These are phyloP conservation scores for Pleoardoris graminearum DNA, from an alignment of 2,329 filamentous ascomycete species.

Conservation along the genomic window DNA sequence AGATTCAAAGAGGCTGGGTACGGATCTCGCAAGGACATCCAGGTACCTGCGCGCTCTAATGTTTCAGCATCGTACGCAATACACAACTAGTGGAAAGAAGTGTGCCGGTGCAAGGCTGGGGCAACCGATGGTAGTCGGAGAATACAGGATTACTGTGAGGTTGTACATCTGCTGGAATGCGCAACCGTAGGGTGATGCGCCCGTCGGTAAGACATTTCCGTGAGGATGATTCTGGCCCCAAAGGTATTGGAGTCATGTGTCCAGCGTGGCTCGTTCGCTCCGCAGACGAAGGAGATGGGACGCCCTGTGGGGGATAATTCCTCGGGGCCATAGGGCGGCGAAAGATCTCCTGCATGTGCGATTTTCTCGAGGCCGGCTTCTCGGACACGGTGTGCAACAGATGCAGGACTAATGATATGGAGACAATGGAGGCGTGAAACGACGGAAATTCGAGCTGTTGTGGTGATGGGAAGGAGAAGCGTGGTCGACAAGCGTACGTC, in stretches of 20 bases:
- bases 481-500: background rate
- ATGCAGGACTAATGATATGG: background rate
- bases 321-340: background rate
- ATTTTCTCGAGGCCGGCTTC: background rate
- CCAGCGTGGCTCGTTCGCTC: background rate
- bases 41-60: background rate
- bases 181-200: background rate
- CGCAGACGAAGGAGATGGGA: background rate
- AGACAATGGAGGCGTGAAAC: constrained; percentile 4
- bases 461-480: background rate
- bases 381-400: background rate
- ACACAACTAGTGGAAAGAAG: background rate
- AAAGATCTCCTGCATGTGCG: background rate
- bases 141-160: no score
- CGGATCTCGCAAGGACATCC: background rate
- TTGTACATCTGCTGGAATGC: no score
- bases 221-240: background rate
- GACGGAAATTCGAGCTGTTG: constrained; percentile 5
- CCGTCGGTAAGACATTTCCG: background rate
- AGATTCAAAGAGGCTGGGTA: background rate
- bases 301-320: background rate
- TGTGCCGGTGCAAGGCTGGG: background rate
- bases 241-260: background rate
- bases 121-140: no score
- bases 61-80: background rate